Evolutionary conservation across 2,329 filamentous ascomycete genomes (phyloP), one percentile per base, ranked within the genome.

Genomic region (Fusarium camptoceras): DNA sequence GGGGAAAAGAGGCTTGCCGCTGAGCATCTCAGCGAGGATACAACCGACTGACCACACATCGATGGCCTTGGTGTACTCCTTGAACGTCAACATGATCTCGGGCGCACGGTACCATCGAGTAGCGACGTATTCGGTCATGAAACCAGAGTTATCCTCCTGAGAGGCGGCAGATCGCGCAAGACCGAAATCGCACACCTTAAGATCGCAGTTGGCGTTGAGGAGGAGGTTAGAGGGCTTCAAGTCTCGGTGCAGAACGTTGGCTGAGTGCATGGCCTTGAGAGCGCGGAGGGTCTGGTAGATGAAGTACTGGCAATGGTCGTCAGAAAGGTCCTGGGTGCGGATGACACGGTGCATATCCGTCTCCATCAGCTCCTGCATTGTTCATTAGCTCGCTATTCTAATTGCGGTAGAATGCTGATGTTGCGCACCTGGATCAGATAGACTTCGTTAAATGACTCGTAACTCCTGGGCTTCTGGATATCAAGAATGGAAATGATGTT

Each of bases 121-220:
- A 54, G 96, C 96, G 60, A 99, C 96, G 80, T 99, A 99, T 97
- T 99, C 96, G 18, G 96, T 99, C 96, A 99, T 99, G 88, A 99
- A 99, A 24, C 96, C 96, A n/a, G 95, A 98, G 83, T 99, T 99
- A 82, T 99, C 96, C 78, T 99, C 96, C 74, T 97, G 97, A 12
- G 95, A 98, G 11, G 96, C 96, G 15, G 96, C 96, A 12, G 95
- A 98, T 77, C 94, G 91, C 50, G 96, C 96, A 60, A 99, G 89
- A 78, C 96, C 96, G 78, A 99, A 99, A 81, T 99, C 96, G 83
- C 96, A 99, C 74, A 99, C 96, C 83, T 99, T 99, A 74, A 99
- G 87, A 83, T 99, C 96, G 82, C 96, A 99, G 83, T 99, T 99
- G 77, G 96, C 96, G 79, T 99, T 99, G 68, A 99, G 88, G 27